A percentile compares a stretch with the other conserved stretches of the same genome.
These are phyloP conservation scores for Linum tenue DNA, from an alignment of 345 rosid species.

Conservation along the genomic window DNA sequence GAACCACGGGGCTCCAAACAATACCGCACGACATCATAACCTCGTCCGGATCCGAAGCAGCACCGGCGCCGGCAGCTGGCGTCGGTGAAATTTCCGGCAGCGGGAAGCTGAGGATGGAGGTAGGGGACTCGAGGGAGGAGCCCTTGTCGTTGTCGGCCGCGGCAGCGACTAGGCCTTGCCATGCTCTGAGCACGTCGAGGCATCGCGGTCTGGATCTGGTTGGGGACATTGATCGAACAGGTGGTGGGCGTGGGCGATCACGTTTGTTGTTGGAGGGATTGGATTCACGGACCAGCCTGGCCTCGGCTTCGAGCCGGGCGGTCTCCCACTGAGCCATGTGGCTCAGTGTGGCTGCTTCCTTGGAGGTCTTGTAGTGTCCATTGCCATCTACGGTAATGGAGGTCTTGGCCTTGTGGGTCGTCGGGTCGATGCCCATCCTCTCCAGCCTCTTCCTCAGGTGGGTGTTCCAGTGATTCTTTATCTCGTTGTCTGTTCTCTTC, in stretches of 20 bases:
- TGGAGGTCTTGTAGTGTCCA: background rate
- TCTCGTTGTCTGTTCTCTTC: constrained; percentile 5
- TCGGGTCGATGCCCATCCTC: constrained; percentile 1
- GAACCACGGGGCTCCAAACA: background rate
- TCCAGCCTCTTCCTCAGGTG: constrained; percentile 1
- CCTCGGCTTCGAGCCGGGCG: constrained; percentile 2
- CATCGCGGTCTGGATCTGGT: background rate
- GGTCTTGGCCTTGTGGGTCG: background rate
- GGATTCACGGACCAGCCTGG: background rate
- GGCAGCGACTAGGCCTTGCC: background rate
- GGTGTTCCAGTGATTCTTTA: constrained; percentile 3
- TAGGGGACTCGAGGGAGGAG: background rate
- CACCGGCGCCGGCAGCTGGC: background rate
- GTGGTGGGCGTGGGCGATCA: background rate
- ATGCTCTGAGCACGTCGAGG: background rate
- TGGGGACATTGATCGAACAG: background rate
- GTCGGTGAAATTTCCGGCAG: background rate
- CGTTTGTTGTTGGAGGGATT: background rate
- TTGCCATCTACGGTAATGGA: background rate
- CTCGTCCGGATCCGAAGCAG: background rate
- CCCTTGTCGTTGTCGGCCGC: background rate
- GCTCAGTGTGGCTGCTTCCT: background rate
- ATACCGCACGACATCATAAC: background rate
- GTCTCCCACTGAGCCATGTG: constrained; percentile 4
- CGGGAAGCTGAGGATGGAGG: background rate